Base-by-base conservation (phyloP, 257 asterid genomes). In the Penstemon davidsonii region DNA sequence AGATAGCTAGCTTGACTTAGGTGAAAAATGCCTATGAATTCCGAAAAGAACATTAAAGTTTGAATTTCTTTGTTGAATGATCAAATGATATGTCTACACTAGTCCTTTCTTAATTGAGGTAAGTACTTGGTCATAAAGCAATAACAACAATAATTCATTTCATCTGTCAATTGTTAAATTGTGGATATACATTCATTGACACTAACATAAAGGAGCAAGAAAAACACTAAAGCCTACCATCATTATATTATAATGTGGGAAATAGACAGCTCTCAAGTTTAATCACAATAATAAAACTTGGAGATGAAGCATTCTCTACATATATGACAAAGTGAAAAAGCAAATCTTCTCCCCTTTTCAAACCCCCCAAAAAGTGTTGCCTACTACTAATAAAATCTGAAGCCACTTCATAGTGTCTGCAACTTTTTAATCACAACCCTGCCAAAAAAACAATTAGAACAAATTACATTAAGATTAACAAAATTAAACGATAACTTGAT, bases 261-360 rank as follows among this genome's bases (percentile, higher is more conserved):
- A 75, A 57, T 57, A 56, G 76, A 63, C 73, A 75, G 5, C 68
- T 62, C 69, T 71, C 55, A 3, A 60, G 13, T 10, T 44, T 38
- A 51, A 13, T 10, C 54, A 57, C 43, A 49, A 18, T 11, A 59
- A 44, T 77, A 70, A 76, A 74, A 76, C 81, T 74, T 82, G 73
- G 65, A 60, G 69, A 47, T 25, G 76, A 82, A 82, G 81, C 72
- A 77, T 67, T 61, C 78, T 54, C 52, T 53, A 54, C 77, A 75
- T 6, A 66, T 62, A 51, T 36, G 47, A 55, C 62, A 19, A 73
- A 68, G 67, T 70, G 75, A 46, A 53, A 50, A 38, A 47, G 70
- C 71, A 73, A 70, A 52, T 67, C 67, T 56, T 70, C 67, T 76
- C 51, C 75, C 15, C 62, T 45, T 46, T 74, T 76, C 75, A 70